Evolutionary conservation across 2,329 filamentous ascomycete species (phyloP).

Genomic region (Apiospora hydei): DNA sequence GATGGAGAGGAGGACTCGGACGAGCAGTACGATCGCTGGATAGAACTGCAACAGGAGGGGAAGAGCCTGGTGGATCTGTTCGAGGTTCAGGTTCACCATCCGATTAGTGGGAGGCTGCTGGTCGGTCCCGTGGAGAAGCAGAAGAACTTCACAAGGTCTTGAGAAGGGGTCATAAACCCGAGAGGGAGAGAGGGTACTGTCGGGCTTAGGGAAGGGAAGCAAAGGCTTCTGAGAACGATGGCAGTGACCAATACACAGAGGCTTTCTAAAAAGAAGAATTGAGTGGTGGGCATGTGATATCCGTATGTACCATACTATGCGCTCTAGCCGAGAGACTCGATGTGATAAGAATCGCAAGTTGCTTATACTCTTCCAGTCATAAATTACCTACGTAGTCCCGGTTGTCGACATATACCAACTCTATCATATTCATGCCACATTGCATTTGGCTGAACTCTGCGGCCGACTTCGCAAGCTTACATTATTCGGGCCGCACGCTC

Average conservation of each 20-base stretch:
- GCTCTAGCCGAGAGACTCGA: background rate
- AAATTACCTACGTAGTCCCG: background rate
- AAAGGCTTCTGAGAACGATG: background rate
- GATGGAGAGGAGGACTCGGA: background rate
- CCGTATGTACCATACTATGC: background rate
- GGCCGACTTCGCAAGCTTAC: background rate
- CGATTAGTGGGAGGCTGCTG: constrained; percentile 26
- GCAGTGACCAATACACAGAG: background rate
- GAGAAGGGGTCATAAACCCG: background rate
- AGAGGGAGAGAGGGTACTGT: background rate
- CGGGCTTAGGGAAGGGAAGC: background rate
- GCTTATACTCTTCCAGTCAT: background rate
- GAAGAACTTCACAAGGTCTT: constrained; percentile 22
- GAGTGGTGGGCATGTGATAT: background rate
- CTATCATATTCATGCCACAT: background rate
- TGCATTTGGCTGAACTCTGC: background rate
- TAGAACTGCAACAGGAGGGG: background rate
- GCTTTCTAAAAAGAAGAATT: background rate
- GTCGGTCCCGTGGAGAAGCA: constrained; percentile 30
- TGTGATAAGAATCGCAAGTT: background rate
- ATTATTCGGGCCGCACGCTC: background rate
- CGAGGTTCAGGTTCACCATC: constrained; percentile 27
- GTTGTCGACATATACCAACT: background rate
- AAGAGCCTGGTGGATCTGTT: constrained; percentile 20
- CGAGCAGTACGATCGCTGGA: background rate